Base-by-base conservation (phyloP, 1,139 yeast species). In the Ashbya aceris region DNA sequence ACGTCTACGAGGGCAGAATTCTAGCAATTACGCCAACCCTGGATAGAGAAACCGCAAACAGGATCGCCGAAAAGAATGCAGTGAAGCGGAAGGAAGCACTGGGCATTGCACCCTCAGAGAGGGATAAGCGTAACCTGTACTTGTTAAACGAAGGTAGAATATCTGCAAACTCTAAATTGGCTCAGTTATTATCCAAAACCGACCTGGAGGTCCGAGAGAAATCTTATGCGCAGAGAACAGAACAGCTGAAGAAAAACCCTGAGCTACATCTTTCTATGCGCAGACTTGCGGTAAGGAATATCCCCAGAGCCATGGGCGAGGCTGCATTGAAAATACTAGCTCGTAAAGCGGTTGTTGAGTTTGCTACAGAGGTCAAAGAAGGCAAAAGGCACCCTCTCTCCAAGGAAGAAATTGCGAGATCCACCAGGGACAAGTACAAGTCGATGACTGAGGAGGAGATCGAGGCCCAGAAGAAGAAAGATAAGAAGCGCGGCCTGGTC, bases 121-220 rank as follows among this genome's bases (percentile, higher is more conserved):
- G 73, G 56, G 99, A 91, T 62, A 84, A 73, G 64, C 79, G 98
- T 64, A 85, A 83, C 54, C 62, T 89, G 53, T 91, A 79, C 62
- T 68, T 91, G 60, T 70, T 91, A 55, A 89, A 91, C 62, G 99
- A 91, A 70, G 98, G 99, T 56, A 77, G 96, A 56, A 83, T 91
- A 49, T 77, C 89, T 2, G 74, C 79, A 44, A 79, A 78, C 47
- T 84, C 96, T 9, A 83, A 83, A 55, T 71, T 91, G 40, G 95
- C 96, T 1, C 72, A 76, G 45, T 62, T 73, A 20, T 67, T 91
- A 42, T 65, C 86, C 5, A 73, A 75, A 41, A 68, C 85, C 17
- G 99, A 91, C 56, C 66, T 89, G 67, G 95, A 84, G 56, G 67
- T 91, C 40, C 77, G 99, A 63, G 95, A 89, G 49, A 82, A 87